phyloP scores from a whole-genome alignment of 257 asterid genomes.

The Solanum pennellii region DNA sequence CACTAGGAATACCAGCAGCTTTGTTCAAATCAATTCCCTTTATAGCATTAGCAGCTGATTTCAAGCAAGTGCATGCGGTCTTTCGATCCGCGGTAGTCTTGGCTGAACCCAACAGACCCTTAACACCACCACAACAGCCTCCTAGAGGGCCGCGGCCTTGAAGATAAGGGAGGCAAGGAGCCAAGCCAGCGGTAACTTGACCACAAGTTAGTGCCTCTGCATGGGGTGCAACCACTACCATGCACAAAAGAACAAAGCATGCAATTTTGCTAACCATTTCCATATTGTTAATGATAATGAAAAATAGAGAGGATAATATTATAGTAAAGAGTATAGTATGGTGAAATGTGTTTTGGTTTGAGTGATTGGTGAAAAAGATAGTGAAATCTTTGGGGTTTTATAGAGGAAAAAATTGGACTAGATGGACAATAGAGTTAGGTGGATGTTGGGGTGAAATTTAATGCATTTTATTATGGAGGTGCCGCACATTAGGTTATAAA shows the following conservation, averaged over 20 bases:
- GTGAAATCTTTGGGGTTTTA: background rate
- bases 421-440: background rate
- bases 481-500: background rate
- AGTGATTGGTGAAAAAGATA: background rate
- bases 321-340: background rate
- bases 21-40: background rate
- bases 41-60: background rate
- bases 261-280: background rate
- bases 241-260: background rate
- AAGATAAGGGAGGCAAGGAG: background rate
- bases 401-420: background rate
- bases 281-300: background rate
- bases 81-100: background rate
- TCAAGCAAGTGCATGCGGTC: conserved; percentile 11
- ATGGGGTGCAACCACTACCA: conserved; percentile 11
- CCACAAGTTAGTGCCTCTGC: conserved; percentile 1
- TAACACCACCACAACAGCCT: conserved; percentile 3
- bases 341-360: background rate
- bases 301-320: background rate
- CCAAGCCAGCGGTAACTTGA: background rate
- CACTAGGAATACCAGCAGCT: conserved; percentile 6
- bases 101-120: background rate
- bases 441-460: background rate
- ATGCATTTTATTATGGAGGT: background rate
- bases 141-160: background rate